Base-by-base conservation (phyloP, 1,139 yeast genomes). In the Pichia sp. region DNA sequence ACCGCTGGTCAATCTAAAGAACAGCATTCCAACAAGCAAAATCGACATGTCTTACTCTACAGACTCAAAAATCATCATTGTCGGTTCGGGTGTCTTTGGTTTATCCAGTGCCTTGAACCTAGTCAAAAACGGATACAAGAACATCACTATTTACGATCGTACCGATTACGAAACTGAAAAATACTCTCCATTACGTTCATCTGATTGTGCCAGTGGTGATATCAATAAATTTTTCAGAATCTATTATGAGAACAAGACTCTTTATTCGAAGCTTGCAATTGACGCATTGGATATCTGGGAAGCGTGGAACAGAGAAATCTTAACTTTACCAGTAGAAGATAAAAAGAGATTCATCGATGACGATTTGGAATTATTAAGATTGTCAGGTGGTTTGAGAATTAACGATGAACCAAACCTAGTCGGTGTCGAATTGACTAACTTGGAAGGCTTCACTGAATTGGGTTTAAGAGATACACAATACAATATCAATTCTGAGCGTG, bases 51-150 rank as follows among this genome's bases (percentile, higher is more conserved):
- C 31, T 10, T 37, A 37, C 9, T 14, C 19, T 34, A 59, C 60
- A 50, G 55, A 66, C 48, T 51, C 67, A 12, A 53, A 59, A 46
- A 62, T 71, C 28, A 58, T 69, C 31, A 64, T 73, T 17, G 63
- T 74, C 34, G 78, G 78, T 4, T 68, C 75, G 1, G 77, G 77
- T 15, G 73, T 70, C 9, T 73, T 72, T 60, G 78, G 78, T 2
- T 62, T 73, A 22, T 71, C 77, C 15, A 61, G 72, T 14, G 75
- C 76, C 3, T 60, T 64, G n/a, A 59, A 69, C 32, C 58, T 74
- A 19, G 62, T 67, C 4, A 34, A 55, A 27, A 50, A 47, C 15
- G 63, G 63, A 3, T 59, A 58, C 43, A 54, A 42, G 12, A 50
- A 66, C 38, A 59, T 71, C 45, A 63, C 67, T 8, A 57, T 70